phyloP scores from a whole-genome alignment of 257 asterid species.

The Knoxia roxburghii region DNA sequence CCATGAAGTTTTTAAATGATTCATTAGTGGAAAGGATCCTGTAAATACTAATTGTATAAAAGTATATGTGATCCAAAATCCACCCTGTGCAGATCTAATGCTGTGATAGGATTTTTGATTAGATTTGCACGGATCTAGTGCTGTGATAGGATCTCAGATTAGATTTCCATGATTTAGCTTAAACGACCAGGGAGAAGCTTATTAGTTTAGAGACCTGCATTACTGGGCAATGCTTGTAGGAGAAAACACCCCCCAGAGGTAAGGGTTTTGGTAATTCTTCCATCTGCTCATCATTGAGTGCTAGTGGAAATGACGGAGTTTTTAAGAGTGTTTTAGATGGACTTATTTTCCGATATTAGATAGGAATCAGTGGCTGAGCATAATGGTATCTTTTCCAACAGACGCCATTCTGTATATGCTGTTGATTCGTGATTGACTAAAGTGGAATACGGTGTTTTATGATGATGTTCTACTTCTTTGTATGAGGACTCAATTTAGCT shows the following conservation, averaged over 20 bases:
- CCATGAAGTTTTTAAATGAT: neutral
- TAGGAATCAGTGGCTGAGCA: neutral
- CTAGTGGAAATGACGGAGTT: neutral
- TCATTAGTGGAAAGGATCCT: neutral
- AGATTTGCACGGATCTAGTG: no score
- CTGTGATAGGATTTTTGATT: neutral
- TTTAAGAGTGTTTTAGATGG: neutral
- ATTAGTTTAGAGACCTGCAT: neutral
- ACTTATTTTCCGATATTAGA: neutral
- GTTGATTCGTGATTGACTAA: neutral
- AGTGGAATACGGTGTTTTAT: neutral
- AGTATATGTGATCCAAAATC: neutral
- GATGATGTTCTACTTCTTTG: neutral
- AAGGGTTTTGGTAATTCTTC: neutral
- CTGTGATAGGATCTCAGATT: no score
- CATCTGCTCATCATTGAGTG: neutral
- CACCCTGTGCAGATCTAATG: neutral
- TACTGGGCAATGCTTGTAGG: neutral
- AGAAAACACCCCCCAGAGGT: neutral
- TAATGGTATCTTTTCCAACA: neutral
- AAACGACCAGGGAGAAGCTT: neutral
- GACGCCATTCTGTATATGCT: neutral
- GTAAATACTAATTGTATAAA: neutral
- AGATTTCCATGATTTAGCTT: neutral
- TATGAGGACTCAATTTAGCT: neutral